Evolutionary conservation across 306 rosid genomes (phyloP), one percentile per base, ranked within the genome.

Genomic region (Begonia peltatifolia): DNA sequence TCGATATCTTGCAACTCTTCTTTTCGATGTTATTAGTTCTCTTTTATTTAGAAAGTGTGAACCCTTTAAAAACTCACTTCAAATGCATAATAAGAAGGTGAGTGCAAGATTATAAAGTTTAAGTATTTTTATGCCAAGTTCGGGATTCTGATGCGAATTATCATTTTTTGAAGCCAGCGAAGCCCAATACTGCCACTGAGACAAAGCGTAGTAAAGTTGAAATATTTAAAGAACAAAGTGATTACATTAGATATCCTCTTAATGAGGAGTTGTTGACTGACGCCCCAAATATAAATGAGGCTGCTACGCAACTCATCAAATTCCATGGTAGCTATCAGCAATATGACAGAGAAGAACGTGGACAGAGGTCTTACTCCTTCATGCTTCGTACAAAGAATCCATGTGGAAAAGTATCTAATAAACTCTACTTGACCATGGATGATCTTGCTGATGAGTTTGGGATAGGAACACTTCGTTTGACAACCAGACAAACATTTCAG

Each of bases 401-500:
- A 8, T 81, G 88, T 42, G 99, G 99, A 25, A 86, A 86, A 74
- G 99, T 92, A 56, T 62, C 99, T 3, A 92, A 86, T 56, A 66
- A 63, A 35, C 88, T 92, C 38, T 92, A 92, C 81, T 66, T 86
- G 76, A 92, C 99, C n/a, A 86, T 92, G 96, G 94, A 92, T 52
- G 99, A 92, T 70, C 99, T 92, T 49, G 99, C 99, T 0, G 96
- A 92, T 63, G 96, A 86, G 68, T 92, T 92, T 75, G 99, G 99
- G 25, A 86, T 92, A 30, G 96, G 94, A 53, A 92, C 99, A 2
- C 99, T 92, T 60, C 89, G 99, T 12, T 66, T 92, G 68, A 92
- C 99, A 20, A 92, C 99, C 42, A 75, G 99, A 47, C 99, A 92
- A 43, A 92, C 99, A 8, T 92, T 92, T 70, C 96, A 92, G 74